These are phyloP conservation scores for Globisporangium echinulatum DNA, from an alignment of 352 stramenopile species.

Conservation along the genomic window DNA sequence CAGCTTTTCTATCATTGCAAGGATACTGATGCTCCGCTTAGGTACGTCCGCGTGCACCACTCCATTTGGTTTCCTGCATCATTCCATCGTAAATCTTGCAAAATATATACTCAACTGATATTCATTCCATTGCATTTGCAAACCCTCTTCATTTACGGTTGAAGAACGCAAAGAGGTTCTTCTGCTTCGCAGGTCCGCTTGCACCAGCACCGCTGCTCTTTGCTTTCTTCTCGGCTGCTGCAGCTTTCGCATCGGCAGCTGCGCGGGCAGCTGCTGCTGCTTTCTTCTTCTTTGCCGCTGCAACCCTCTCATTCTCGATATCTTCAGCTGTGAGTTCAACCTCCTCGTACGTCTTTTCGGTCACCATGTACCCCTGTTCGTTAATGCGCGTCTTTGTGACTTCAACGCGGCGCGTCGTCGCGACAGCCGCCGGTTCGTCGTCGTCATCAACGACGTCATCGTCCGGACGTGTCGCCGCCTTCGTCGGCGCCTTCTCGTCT, in stretches of 20 bases:
- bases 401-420: conserved; percentile 44
- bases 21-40: not conserved
- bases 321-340: conserved; percentile 57
- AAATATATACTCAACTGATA: not conserved
- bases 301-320: conserved; percentile 39
- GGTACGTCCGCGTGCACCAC: not conserved
- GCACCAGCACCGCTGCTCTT: conserved; percentile 1
- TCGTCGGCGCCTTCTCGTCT: conserved; percentile 6
- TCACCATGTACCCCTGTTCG: conserved; percentile 83
- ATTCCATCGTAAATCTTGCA: not conserved
- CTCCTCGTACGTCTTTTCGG: conserved; percentile 68
- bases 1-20: not conserved
- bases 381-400: conserved; percentile 75
- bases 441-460: conserved; percentile 15
- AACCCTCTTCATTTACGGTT: conserved; percentile 16
- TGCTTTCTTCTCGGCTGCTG: conserved; percentile 32
- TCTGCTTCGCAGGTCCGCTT: conserved; percentile 48
- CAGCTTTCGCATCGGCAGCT: conserved; percentile 41
- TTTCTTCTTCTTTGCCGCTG: conserved; percentile 51
- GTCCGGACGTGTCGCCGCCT: conserved; percentile 1
- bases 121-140: not conserved
- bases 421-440: conserved; percentile 4
- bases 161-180: conserved; percentile 69
- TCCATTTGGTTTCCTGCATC: not conserved
- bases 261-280: conserved; percentile 27